A percentile compares a stretch with the other conserved stretches of the same genome.
phyloP scores from a whole-genome alignment of 2,329 filamentous ascomycete genomes.

The Kalaharituber pfeilii region DNA sequence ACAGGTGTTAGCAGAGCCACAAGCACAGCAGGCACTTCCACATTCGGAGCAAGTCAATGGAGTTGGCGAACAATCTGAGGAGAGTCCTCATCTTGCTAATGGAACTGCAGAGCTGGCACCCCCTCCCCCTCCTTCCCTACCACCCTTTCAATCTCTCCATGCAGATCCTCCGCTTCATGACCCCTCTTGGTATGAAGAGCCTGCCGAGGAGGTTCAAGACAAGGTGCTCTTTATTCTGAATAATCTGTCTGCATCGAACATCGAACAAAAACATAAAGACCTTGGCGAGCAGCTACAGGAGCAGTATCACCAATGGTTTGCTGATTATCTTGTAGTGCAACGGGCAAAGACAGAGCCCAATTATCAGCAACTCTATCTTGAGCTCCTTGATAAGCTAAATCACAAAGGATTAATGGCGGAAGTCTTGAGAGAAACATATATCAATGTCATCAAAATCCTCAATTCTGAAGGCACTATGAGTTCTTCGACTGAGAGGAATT shows the following conservation, averaged over 20 bases:
- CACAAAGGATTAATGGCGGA: conserved; percentile 67
- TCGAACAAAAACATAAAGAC: conserved; percentile 68
- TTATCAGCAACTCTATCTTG: conserved; percentile 82
- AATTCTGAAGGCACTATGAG: conserved; percentile 79
- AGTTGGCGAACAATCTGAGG: conserved; percentile 19
- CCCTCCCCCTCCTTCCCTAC: conserved; percentile 33
- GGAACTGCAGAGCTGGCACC: conserved; percentile 33
- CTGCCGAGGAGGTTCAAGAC: conserved; percentile 68
- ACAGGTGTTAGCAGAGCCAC: conserved; percentile 52
- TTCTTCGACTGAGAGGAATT: conserved; percentile 65
- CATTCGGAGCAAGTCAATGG: conserved; percentile 23
- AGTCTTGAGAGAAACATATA: conserved; percentile 82
- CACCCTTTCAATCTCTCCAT: conserved; percentile 62
- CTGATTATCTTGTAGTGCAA: conserved; percentile 82
- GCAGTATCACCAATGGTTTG: conserved; percentile 89
- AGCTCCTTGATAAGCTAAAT: conserved; percentile 68
- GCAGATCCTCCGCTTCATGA: conserved; percentile 50
- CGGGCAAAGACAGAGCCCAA: conserved; percentile 95
- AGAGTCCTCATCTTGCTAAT: conserved; percentile 15
- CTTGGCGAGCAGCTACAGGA: conserved; percentile 61
- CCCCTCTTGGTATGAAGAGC: conserved; percentile 53
- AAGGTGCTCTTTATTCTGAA: conserved; percentile 92
- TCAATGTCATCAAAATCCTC: conserved; percentile 67
- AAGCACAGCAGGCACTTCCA: conserved; percentile 25
- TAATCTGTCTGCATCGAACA: conserved; percentile 81